phyloP scores from a whole-genome alignment of 2,329 filamentous ascomycete species.

The Phialophora macrospora region DNA sequence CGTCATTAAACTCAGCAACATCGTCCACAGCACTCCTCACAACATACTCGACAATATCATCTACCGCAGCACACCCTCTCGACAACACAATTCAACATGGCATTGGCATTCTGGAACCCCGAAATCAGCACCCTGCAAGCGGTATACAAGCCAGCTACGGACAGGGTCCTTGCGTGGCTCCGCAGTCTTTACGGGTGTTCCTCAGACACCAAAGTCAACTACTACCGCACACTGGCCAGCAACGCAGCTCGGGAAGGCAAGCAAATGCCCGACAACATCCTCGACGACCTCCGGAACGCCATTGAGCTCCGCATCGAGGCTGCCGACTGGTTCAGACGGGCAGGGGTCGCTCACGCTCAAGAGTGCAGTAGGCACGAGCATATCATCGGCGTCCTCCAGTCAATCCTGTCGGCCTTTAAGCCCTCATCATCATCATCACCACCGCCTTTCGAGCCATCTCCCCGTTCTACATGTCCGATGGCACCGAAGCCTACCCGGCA shows the following conservation, averaged over 20 bases:
- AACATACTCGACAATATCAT: background rate
- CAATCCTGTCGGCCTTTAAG: constrained; percentile 14
- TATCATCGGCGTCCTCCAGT: constrained; percentile 19
- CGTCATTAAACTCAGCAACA: background rate
- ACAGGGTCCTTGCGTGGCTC: constrained; percentile 24
- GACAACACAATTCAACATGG: background rate
- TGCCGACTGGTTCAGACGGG: background rate
- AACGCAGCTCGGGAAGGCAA: constrained; percentile 11
- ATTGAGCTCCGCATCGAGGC: constrained; percentile 19
- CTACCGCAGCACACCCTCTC: constrained; percentile 2
- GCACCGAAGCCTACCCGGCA: background rate
- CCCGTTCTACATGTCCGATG: background rate
- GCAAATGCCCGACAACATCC: constrained; percentile 25
- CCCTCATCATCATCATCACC: constrained; percentile 1
- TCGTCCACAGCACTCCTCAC: background rate
- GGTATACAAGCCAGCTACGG: constrained; percentile 48
- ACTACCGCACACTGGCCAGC: constrained; percentile 17
- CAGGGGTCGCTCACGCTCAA: constrained; percentile 13
- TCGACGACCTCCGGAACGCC: constrained; percentile 20
- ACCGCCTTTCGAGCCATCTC: background rate
- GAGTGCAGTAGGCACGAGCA: constrained; percentile 9
- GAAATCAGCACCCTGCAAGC: constrained; percentile 48
- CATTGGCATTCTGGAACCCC: constrained; percentile 46
- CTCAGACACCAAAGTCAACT: constrained; percentile 13
- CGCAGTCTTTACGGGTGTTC: constrained; percentile 5